Base-by-base conservation (phyloP, 225 moss, liverwort and hornwort species). In the Pleurozium schreberi region DNA sequence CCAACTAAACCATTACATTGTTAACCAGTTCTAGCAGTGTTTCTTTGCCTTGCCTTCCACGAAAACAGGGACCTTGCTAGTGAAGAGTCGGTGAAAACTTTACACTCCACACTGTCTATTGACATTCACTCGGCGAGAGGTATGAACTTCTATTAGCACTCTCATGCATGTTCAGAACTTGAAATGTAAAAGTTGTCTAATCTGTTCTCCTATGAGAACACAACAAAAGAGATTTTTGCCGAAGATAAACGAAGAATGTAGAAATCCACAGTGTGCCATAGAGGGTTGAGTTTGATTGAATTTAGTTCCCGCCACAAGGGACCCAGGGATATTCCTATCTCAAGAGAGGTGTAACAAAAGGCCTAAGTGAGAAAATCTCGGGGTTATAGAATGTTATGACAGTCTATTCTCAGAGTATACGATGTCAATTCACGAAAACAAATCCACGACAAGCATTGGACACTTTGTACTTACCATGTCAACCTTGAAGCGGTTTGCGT, bases 401-500 rank as follows among this genome's bases (percentile, higher is more conserved):
- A 80, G 20, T 34, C 43, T 34, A 61, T 33, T 55, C 75, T 75
- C 61, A 47, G 50, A 38, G 62, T 27, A 14, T 30, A 14, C 69
- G 13, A 53, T 55, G 40, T 84, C 25, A 10, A 21, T 55, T 21
- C 31, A 58, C 30, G 25, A 40, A 59, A 57, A 45, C 25, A 34
- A 59, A 85, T 57, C 74, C 90, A 75, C 15, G 53, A 55, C 77
- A 76, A 58, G 34, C 47, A 58, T 81, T 36, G 52, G 28, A 74
- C 68, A 57, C 83, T 68, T n/a, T 40, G 42, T 18, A 80, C 94
- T 91, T 92, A 95, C 96, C 90, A 95, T 10, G 86, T 96, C 95
- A 49, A 96, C 88, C 66, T 95, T 90, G 52, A 89, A 96, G 50
- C 96, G 95, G 47, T 85, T 73, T 5, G 98, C 96, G 73, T 88